Percentiles rank a stretch among this genome's conserved stretches.
Conservation (phyloP, 2,329 filamentous ascomycete species). For the Fusarium piperis region DNA sequence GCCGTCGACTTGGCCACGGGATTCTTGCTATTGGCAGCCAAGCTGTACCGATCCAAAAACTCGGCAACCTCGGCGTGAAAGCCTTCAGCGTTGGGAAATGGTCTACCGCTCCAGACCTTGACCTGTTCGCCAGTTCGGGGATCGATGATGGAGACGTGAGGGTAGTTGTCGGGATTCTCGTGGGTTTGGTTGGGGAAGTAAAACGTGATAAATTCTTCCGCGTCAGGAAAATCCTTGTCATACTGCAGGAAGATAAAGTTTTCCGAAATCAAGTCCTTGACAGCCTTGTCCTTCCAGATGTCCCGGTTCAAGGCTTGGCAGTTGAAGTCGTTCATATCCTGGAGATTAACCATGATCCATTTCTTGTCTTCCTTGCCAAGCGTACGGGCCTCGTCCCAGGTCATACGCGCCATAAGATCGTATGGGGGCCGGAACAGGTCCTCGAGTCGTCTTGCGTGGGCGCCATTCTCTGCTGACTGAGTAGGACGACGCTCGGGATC, state of each 20-base stretch:
- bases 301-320: conserved; percentile 95
- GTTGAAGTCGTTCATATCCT: conserved; percentile 92
- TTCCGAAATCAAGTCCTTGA: conserved; percentile 84
- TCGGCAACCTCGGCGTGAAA: conserved; percentile 93
- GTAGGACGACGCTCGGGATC: conserved; percentile 39
- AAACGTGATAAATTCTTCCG: conserved; percentile 85
- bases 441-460: conserved; percentile 81
- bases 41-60: conserved; percentile 96
- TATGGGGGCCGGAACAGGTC: conserved; percentile 94
- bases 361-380: conserved; percentile 89
- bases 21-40: conserved; percentile 89
- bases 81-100: conserved; percentile 78
- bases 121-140: conserved; percentile 96
- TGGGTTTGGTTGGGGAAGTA: conserved; percentile 79
- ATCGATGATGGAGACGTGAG: conserved; percentile 95
- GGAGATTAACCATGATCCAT: conserved; percentile 95
- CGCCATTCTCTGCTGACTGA: conserved; percentile 57
- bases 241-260: conserved; percentile 98
- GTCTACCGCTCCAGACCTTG: conserved; percentile 91
- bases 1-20: conserved; percentile 77
- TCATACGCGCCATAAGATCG: conserved; percentile 81
- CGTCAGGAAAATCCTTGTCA: conserved; percentile 82
- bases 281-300: conserved; percentile 88
- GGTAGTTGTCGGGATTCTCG: conserved; percentile 89
- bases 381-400: conserved; percentile 87